Evolutionary conservation across 2,329 filamentous ascomycete species (phyloP).

Genomic region (Alternaria atra): DNA sequence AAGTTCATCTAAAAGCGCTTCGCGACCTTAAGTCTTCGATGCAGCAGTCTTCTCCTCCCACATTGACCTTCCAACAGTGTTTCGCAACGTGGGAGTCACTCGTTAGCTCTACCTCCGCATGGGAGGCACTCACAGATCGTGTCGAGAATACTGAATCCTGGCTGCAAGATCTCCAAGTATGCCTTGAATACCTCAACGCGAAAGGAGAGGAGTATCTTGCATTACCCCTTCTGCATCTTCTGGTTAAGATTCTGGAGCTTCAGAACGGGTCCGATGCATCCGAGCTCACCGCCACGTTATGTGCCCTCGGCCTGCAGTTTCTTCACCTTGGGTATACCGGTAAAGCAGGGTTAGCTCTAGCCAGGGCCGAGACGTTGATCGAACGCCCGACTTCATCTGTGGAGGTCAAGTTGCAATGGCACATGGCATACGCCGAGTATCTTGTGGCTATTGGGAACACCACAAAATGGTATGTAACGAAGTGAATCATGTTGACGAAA

Average conservation of each 20-base stretch:
- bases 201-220: slow-evolving; percentile 63
- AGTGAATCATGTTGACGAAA: not conserved
- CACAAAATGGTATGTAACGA: slow-evolving; percentile 62
- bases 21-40: slow-evolving; percentile 56
- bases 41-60: slow-evolving; percentile 39
- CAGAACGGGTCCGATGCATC: slow-evolving; percentile 49
- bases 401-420: slow-evolving; percentile 64
- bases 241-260: slow-evolving; percentile 60
- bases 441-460: slow-evolving; percentile 71
- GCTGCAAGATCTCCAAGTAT: slow-evolving; percentile 61
- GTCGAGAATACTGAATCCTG: slow-evolving; percentile 63
- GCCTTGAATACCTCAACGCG: slow-evolving; percentile 66
- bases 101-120: slow-evolving; percentile 40
- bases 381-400: slow-evolving; percentile 52
- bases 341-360: slow-evolving; percentile 66
- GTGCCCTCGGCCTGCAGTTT: slow-evolving; percentile 63
- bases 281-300: slow-evolving; percentile 54
- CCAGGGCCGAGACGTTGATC: slow-evolving; percentile 64
- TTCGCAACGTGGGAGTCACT: slow-evolving; percentile 52
- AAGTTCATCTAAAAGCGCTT: slow-evolving; percentile 48
- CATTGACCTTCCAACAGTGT: slow-evolving; percentile 39
- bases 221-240: slow-evolving; percentile 60
- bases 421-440: slow-evolving; percentile 79
- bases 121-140: slow-evolving; percentile 52
- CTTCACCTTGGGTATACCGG: slow-evolving; percentile 68